Evolutionary conservation across 169 alveolate species (phyloP).

Genomic region (Eimeria falciformis): DNA sequence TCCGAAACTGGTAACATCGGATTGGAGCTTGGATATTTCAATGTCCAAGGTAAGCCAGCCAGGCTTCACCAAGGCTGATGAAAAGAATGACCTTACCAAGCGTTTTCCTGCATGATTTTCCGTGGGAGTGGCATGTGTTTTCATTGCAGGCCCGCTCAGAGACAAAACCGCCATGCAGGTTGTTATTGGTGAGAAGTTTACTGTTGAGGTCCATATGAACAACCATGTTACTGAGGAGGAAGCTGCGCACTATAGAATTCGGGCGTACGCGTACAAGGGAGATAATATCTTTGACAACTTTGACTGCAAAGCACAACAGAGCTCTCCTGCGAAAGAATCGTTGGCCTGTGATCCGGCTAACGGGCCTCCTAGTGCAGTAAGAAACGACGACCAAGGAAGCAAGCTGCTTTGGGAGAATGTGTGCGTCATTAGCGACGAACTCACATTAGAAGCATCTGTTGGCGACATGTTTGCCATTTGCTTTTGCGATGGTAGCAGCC

Average conservation of each 20-base stretch:
- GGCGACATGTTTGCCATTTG: constrained; percentile 71
- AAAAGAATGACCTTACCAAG: no score
- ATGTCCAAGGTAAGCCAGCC: constrained; percentile 35
- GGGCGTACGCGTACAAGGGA: constrained; percentile 42
- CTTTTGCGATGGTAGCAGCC: constrained; percentile 65
- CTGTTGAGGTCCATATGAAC: constrained; percentile 23
- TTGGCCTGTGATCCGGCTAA: neutral
- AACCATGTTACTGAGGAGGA: neutral
- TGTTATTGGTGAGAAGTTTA: constrained; percentile 29
- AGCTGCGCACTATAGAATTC: constrained; percentile 46
- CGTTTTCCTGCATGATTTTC: neutral
- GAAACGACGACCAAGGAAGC: neutral
- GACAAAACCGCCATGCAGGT: neutral
- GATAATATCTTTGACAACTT: constrained; percentile 1
- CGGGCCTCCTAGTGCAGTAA: constrained; percentile 69
- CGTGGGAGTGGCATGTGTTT: neutral
- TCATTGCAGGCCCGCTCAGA: constrained; percentile 49
- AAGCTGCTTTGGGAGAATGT: constrained; percentile 31
- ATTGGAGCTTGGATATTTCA: constrained; percentile 30
- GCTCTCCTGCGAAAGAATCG: neutral
- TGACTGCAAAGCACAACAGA: constrained; percentile 35
- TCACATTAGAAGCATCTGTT: neutral
- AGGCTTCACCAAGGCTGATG: no score
- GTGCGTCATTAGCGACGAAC: constrained; percentile 50
- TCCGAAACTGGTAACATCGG: constrained; percentile 34